These are phyloP conservation scores for Colletotrichum costaricense DNA, from an alignment of 2,329 filamentous ascomycete genomes.

Conservation along the genomic window DNA sequence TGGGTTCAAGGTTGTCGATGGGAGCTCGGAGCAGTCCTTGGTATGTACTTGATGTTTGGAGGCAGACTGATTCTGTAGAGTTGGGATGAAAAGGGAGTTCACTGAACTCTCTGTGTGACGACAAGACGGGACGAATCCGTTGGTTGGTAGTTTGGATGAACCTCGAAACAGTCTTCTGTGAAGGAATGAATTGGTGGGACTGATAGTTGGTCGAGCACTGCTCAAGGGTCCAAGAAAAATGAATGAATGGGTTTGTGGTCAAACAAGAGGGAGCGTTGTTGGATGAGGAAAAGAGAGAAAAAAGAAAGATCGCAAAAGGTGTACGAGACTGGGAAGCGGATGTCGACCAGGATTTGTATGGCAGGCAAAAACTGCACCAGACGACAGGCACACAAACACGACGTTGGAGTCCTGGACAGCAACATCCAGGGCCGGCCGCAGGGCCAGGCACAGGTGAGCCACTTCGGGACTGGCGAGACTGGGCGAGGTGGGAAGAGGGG, in stretches of 20 bases:
- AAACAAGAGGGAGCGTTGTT: constrained; percentile 35
- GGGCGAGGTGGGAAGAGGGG: constrained; percentile 17
- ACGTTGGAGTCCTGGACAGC: not conserved
- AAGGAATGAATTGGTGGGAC: constrained; percentile 32
- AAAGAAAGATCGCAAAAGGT: not conserved
- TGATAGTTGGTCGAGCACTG: constrained; percentile 34
- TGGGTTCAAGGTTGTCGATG: constrained; percentile 17
- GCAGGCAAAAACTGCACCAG: constrained; percentile 11
- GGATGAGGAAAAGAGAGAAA: constrained; percentile 20
- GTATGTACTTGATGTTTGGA: constrained; percentile 20
- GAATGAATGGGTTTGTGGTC: constrained; percentile 33
- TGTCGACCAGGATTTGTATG: constrained; percentile 33
- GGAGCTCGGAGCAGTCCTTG: constrained; percentile 32
- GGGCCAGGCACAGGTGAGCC: constrained; percentile 9
- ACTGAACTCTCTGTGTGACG: constrained; percentile 31
- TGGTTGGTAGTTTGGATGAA: constrained; percentile 19
- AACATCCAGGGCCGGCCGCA: not conserved
- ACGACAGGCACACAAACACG: constrained; percentile 2
- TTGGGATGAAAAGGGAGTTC: constrained; percentile 32
- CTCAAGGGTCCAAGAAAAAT: constrained; percentile 31
- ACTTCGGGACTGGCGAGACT: constrained; percentile 33
- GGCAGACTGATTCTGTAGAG: constrained; percentile 13
- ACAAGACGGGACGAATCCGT: constrained; percentile 28
- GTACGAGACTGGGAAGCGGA: constrained; percentile 20
- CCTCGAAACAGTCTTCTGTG: constrained; percentile 26